Base-by-base conservation (phyloP, 2,329 filamentous ascomycete species). In the Lasiodiplodia gonubiensis region DNA sequence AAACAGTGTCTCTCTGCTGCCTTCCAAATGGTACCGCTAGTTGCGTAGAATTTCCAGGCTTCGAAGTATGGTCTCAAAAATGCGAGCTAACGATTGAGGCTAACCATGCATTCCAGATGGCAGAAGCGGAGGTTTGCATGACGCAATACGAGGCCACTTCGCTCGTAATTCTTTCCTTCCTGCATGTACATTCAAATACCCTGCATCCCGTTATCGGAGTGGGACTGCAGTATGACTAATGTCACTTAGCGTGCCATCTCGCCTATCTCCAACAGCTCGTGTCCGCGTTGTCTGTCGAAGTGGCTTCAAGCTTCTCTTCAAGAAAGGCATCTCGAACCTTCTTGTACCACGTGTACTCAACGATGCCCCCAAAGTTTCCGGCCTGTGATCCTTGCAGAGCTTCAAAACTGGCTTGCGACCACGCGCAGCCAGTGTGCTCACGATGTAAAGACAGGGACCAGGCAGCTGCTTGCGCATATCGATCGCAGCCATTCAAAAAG, bases 401-500 rank as follows among this genome's bases (percentile, higher is more conserved):
- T n/a, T 70, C 73, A 2, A 76, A 75, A 55, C 68, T 76, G 23
- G 72, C 73, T 7, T 76, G 74, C 60, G 74, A 74, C 49, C 74
- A 76, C 60, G 69, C 67, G 0, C 71, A 68, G 46, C 74, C 74
- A 12, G 68, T 72, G 2, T 76, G 74, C 60, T 69, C 71, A 30
- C 73, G 73, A 18, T 75, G 74, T 39, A 59, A 49, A 16, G 69
- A 72, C 25, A 68, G 68, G 14, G 68, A 72, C n/a, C 68, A 69
- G 30, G 51, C 68, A 21, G 66, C 67, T 12, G 69, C 59, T 16
- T 75, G 74, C 65, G 68, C 68, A n/a, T 75, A 75, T 57, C 69
- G 74, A 35, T 68, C 71, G n/a, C 68, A 68, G n/a, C 74, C 74
- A 2, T 75, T 75, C 69, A 74, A 74, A 57, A 70, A 71, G 54